phyloP scores from a whole-genome alignment of 2,329 filamentous ascomycete genomes.

The Fusarium pseudograminearum region DNA sequence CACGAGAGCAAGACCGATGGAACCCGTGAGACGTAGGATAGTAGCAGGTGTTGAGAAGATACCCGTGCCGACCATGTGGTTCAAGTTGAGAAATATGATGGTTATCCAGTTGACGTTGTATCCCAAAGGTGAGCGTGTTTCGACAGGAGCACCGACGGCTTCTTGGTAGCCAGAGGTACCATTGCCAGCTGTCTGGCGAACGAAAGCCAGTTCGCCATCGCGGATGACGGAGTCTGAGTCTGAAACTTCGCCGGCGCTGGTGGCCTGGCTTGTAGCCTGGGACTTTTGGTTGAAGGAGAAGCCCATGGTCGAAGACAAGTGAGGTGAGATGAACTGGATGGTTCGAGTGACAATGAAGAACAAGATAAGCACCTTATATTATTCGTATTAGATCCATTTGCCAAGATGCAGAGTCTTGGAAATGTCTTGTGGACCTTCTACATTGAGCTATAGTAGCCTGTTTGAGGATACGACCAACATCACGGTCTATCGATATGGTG shows the following conservation, averaged over 20 bases:
- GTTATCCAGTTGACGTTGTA: slow-evolving; percentile 68
- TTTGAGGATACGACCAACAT: background rate
- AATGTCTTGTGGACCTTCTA: background rate
- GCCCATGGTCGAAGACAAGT: background rate
- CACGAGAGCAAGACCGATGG: slow-evolving; percentile 70
- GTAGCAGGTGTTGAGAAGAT: slow-evolving; percentile 70
- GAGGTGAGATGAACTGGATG: background rate
- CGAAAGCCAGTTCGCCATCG: slow-evolving; percentile 40
- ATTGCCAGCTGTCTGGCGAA: slow-evolving; percentile 58
- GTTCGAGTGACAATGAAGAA: background rate
- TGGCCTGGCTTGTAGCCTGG: background rate
- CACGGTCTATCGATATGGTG: background rate
- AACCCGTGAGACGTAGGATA: slow-evolving; percentile 70
- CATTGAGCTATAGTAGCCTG: background rate
- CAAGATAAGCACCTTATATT: background rate
- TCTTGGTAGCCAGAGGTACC: slow-evolving; percentile 67
- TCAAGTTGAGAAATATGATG: slow-evolving; percentile 70
- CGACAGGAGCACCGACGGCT: slow-evolving; percentile 71
- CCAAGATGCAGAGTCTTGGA: background rate
- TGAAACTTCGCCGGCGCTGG: background rate
- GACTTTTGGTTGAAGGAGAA: background rate
- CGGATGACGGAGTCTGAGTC: slow-evolving; percentile 21
- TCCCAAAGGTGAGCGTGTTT: slow-evolving; percentile 68
- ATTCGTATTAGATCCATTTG: background rate
- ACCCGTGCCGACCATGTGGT: slow-evolving; percentile 72